Base-by-base conservation (phyloP, 1,284 basidiomycete genomes). In the Puccinia coronata region DNA sequence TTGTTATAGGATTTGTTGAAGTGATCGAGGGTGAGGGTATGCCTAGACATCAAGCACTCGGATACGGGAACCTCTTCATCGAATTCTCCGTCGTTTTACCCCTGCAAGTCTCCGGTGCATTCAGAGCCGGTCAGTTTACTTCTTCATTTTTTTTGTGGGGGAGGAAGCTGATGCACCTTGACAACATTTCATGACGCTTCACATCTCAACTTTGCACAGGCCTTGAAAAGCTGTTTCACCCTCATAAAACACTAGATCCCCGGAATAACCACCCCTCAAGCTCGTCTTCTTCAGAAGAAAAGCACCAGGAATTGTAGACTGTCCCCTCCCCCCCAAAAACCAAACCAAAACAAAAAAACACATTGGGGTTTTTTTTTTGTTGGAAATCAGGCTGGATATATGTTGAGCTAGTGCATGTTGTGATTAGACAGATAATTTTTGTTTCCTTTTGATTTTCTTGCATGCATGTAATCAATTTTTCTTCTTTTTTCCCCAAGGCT, bases 21-120 rank as follows among this genome's bases (percentile, higher is more conserved):
- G 90, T 89, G 16, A 89, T 98, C 71, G 89, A 92, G 83, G 93
- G 90, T 51, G 93, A 98, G 86, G 95, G 95, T 1, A 86, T 88
- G 83, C 85, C 85, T 0, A 82, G 83, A 34, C 85, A 86, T 82
- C 73, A 82, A 23, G 75, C 79, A 41, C 82, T 83, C 14, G 84
- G 83, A 2, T 89, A 92, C 83, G 96, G 96, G 39, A 92, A 96
- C 86, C 88, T 98, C 78, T 98, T 91, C 85, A 89, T 98, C 72
- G 94, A 97, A 86, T 98, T 96, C 87, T 92, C 90, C 74, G 93
- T 98, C 71, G 91, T 97, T 31, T 87, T 98, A 77, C 96, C 95
- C 0, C 87, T 89, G 51, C 25, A 79, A 70, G 65, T 79, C 12
- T 69, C 77, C 0, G 77, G 77, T 31, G 34, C 63, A 43, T 79